These are phyloP conservation scores for Boletus vinaceobasis DNA, from an alignment of 768 basidiomycete species.

Conservation along the genomic window DNA sequence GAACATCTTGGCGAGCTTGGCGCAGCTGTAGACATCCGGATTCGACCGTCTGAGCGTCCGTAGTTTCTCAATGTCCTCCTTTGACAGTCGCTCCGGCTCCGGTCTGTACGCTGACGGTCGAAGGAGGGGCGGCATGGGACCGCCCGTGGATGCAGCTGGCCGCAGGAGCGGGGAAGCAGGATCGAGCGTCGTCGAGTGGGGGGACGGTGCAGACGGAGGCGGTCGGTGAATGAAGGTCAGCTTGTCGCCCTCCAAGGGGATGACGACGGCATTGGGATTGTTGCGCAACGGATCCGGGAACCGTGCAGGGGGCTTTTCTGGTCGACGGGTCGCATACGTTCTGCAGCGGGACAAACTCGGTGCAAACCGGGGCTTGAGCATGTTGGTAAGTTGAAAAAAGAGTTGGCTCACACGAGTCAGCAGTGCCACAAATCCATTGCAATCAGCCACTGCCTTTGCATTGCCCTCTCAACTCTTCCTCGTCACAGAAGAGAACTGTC, in stretches of 20 bases:
- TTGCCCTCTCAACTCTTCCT: background rate
- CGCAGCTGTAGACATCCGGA: constrained; percentile 58
- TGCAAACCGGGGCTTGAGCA: constrained; percentile 22
- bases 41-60: constrained; percentile 53
- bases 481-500: constrained; percentile 5
- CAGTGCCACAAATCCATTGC: background rate
- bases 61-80: constrained; percentile 54
- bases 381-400: background rate
- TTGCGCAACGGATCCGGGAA: constrained; percentile 55
- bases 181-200: constrained; percentile 63
- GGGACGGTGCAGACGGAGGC: constrained; percentile 74
- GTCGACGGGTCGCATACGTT: constrained; percentile 41
- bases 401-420: no score
- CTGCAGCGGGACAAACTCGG: constrained; percentile 18
- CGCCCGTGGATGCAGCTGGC: constrained; percentile 28
- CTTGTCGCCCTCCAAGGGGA: constrained; percentile 46
- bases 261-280: constrained; percentile 51
- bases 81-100: constrained; percentile 42
- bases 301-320: constrained; percentile 47
- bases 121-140: constrained; percentile 46
- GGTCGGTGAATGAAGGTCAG: constrained; percentile 82
- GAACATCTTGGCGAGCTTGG: constrained; percentile 73
- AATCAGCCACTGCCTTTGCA: constrained; percentile 1
- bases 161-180: constrained; percentile 72
- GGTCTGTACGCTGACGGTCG: constrained; percentile 38